phyloP scores from a whole-genome alignment of 1,284 basidiomycete species.

The Trichosporon sp. region DNA sequence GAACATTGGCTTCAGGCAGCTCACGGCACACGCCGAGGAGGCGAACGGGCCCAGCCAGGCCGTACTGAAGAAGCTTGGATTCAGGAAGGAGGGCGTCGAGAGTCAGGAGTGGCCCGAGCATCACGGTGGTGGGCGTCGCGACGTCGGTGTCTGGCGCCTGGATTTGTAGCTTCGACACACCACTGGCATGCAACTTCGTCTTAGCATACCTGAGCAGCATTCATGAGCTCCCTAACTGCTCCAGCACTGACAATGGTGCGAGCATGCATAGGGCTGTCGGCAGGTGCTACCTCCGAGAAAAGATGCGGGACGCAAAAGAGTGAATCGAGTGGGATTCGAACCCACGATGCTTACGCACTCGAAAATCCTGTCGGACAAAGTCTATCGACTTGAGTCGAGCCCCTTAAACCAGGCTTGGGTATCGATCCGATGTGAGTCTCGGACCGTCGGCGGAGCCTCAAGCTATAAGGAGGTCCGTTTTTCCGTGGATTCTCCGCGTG shows the following conservation, averaged over 20 bases:
- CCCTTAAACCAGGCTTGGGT: constrained; percentile 5
- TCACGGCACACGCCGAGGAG: neutral
- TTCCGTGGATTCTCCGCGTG: neutral
- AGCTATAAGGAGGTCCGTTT: neutral
- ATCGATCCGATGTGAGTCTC: neutral
- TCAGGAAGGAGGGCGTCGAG: neutral
- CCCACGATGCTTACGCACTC: constrained; percentile 7
- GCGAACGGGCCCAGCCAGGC: neutral
- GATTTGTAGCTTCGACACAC: neutral
- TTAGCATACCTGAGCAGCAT: too few relatives aligned
- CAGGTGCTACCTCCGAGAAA: too few relatives aligned
- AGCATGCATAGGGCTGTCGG: too few relatives aligned
- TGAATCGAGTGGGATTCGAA: constrained; percentile 7
- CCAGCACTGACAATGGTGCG: too few relatives aligned
- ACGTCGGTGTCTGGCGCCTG: neutral
- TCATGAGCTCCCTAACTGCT: too few relatives aligned
- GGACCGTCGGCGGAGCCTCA: neutral
- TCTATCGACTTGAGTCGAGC: constrained; percentile 6
- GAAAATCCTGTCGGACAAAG: constrained; percentile 7
- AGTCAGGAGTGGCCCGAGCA: neutral
- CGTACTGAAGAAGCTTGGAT: neutral
- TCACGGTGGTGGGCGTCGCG: neutral
- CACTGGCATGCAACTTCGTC: too few relatives aligned
- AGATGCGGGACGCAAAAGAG: neutral
- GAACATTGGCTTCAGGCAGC: neutral